These are phyloP conservation scores for Quambalaria eucalypti DNA, from an alignment of 1,284 basidiomycete genomes.

Conservation along the genomic window DNA sequence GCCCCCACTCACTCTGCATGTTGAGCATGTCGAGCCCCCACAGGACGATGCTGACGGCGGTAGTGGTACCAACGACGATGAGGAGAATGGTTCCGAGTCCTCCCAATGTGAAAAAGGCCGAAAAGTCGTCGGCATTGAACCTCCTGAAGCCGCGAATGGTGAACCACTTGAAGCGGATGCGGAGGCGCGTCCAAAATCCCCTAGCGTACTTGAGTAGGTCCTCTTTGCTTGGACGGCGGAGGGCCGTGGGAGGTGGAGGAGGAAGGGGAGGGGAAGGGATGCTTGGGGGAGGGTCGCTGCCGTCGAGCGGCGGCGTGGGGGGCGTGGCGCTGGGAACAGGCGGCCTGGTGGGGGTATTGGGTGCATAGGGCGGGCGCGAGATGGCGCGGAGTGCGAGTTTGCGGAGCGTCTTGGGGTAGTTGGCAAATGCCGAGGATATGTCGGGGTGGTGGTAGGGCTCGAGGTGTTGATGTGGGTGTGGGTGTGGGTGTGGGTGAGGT, in stretches of 20 bases:
- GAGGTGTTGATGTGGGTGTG: too few species aligned
- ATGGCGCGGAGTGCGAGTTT: slow-evolving; percentile 30
- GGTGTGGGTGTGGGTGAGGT: too few species aligned
- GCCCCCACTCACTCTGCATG: slow-evolving; percentile 61
- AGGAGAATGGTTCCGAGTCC: slow-evolving; percentile 77
- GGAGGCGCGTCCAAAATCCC: slow-evolving; percentile 77
- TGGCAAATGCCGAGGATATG: slow-evolving; percentile 23
- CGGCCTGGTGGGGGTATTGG: background rate
- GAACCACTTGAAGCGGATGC: slow-evolving; percentile 95
- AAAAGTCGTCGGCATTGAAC: slow-evolving; percentile 94
- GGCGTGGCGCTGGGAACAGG: too few species aligned
- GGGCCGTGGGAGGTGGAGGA: too few species aligned
- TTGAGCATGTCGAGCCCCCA: slow-evolving; percentile 77
- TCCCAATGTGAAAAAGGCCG: slow-evolving; percentile 81
- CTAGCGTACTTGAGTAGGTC: slow-evolving; percentile 78
- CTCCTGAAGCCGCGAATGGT: slow-evolving; percentile 88
- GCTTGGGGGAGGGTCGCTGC: background rate
- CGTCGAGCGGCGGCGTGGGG: background rate
- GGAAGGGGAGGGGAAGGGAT: background rate
- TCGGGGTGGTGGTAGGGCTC: too few species aligned
- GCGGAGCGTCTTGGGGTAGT: slow-evolving; percentile 37
- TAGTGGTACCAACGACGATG: slow-evolving; percentile 93
- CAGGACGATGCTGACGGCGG: slow-evolving; percentile 88
- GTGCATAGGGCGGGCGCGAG: background rate
- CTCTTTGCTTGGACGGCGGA: slow-evolving; percentile 35